A percentile compares a stretch with the other conserved stretches of the same genome.
Conservation (phyloP, 805 yeast genomes). For the Saccharomycopsis microspora region DNA sequence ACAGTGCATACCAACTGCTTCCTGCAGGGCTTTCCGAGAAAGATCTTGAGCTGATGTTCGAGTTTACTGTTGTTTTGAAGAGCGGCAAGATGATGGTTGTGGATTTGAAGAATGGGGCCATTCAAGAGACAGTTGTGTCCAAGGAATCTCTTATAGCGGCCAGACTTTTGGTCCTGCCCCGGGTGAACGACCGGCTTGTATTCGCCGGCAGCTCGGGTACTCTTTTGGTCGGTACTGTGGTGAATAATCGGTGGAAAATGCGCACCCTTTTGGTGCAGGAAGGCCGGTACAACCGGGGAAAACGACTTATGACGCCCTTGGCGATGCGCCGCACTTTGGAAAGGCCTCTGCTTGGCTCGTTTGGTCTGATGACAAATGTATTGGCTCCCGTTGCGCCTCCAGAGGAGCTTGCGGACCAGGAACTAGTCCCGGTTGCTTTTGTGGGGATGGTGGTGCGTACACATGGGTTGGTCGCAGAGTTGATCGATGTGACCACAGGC, state of each 20-base stretch:
- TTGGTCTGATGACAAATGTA: constrained; percentile 10
- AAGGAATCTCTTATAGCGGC: constrained; percentile 32
- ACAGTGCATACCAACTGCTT: constrained; percentile 18
- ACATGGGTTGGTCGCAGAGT: constrained; percentile 42
- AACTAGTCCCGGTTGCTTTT: constrained; percentile 49
- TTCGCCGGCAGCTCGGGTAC: constrained; percentile 38
- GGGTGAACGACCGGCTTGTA: constrained; percentile 64
- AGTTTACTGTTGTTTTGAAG: constrained; percentile 41
- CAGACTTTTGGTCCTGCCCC: constrained; percentile 50
- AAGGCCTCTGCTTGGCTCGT: constrained; percentile 2
- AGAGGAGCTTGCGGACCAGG: constrained; percentile 20
- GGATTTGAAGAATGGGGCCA: constrained; percentile 37
- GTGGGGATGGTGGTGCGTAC: constrained; percentile 67
- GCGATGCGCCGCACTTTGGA: constrained; percentile 22
- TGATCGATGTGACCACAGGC: constrained; percentile 74
- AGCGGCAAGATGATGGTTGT: constrained; percentile 39
- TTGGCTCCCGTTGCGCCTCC: constrained; percentile 6
- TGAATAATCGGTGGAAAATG: constrained; percentile 58
- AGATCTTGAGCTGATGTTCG: constrained; percentile 23
- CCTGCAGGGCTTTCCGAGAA: constrained; percentile 18
- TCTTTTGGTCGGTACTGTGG: constrained; percentile 48
- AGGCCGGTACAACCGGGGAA: constrained; percentile 33
- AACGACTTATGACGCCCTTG: constrained; percentile 28
- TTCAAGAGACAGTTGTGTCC: constrained; percentile 25
- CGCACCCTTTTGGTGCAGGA: constrained; percentile 38